Conservation (phyloP, 768 basidiomycete genomes). For the Tricholoma sp. region DNA sequence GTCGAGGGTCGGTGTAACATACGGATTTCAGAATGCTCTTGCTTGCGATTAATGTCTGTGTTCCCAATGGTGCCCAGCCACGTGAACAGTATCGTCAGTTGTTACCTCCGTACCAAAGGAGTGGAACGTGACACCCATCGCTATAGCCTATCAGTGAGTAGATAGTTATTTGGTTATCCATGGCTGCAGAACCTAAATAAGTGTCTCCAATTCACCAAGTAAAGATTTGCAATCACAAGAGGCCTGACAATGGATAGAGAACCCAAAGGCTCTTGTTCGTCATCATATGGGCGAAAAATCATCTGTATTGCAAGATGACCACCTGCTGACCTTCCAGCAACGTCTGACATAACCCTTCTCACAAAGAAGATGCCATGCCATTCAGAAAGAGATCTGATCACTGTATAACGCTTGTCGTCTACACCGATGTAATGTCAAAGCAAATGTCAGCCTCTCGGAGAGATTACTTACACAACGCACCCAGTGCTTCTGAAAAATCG, state of each 20-base stretch:
- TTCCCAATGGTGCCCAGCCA: not conserved
- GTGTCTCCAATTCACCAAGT: slow-evolving; percentile 25
- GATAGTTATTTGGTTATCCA: not conserved
- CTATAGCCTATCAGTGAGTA: slow-evolving; percentile 19
- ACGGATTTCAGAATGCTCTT: slow-evolving; percentile 26
- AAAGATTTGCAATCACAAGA: slow-evolving; percentile 36
- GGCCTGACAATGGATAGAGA: slow-evolving; percentile 24
- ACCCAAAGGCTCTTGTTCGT: slow-evolving; percentile 34
- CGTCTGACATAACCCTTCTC: slow-evolving; percentile 44
- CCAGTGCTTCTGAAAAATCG: slow-evolving; percentile 28
- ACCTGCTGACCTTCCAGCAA: slow-evolving; percentile 42
- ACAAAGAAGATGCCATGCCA: slow-evolving; percentile 39
- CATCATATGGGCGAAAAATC: slow-evolving; percentile 20
- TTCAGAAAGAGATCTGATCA: slow-evolving; percentile 46
- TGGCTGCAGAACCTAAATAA: not conserved
- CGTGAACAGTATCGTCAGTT: slow-evolving; percentile 11
- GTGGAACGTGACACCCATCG: slow-evolving; percentile 25
- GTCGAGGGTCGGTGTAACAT: slow-evolving; percentile 4
- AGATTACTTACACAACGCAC: slow-evolving; percentile 18
- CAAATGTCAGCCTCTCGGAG: not conserved
- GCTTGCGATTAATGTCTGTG: slow-evolving; percentile 22
- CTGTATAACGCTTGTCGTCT: slow-evolving; percentile 36
- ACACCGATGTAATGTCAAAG: not conserved
- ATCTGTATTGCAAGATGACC: not conserved
- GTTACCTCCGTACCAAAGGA: slow-evolving; percentile 12